Percentiles rank a stretch among this genome's conserved stretches.
phyloP scores from a whole-genome alignment of 2,329 filamentous ascomycete species.

The Aureobasidium mangrovei region DNA sequence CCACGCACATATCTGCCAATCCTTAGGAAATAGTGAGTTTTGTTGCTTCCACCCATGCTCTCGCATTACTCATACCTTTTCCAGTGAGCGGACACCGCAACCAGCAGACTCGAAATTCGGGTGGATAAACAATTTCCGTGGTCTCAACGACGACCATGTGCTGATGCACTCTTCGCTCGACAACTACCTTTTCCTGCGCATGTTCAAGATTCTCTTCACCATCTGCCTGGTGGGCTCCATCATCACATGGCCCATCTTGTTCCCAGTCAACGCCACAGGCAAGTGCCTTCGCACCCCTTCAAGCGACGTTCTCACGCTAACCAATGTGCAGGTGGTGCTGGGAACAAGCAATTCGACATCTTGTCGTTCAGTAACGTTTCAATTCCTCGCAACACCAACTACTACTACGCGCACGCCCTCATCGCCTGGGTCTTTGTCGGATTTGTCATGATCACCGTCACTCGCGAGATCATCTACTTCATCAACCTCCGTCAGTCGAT shows the following conservation, averaged over 20 bases:
- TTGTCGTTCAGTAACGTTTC: slow-evolving; percentile 32
- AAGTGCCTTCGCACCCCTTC: neutral
- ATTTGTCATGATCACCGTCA: slow-evolving; percentile 82
- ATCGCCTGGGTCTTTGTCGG: slow-evolving; percentile 36
- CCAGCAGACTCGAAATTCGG: slow-evolving; percentile 25
- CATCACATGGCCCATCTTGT: slow-evolving; percentile 39
- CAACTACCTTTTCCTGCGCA: slow-evolving; percentile 40
- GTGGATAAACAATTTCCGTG: slow-evolving; percentile 43
- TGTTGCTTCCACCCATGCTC: neutral
- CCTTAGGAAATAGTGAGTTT: slow-evolving; percentile 28
- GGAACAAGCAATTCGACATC: slow-evolving; percentile 31
- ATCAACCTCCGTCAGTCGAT: slow-evolving; percentile 42
- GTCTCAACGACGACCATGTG: slow-evolving; percentile 37
- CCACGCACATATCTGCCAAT: slow-evolving; percentile 38
- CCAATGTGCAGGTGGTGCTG: slow-evolving; percentile 42
- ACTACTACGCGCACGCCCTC: slow-evolving; percentile 37
- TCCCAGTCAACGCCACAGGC: slow-evolving; percentile 51
- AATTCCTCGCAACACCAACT: slow-evolving; percentile 36
- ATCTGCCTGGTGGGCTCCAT: slow-evolving; percentile 35
- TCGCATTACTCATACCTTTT: neutral
- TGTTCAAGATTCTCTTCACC: slow-evolving; percentile 36
- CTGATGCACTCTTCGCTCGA: slow-evolving; percentile 42
- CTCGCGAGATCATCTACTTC: slow-evolving; percentile 43
- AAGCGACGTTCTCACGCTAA: neutral
- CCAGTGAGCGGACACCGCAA: slow-evolving; percentile 35